These are phyloP conservation scores for Cnidoscolus chayamansa DNA, from an alignment of 441 rosid species.

Conservation along the genomic window DNA sequence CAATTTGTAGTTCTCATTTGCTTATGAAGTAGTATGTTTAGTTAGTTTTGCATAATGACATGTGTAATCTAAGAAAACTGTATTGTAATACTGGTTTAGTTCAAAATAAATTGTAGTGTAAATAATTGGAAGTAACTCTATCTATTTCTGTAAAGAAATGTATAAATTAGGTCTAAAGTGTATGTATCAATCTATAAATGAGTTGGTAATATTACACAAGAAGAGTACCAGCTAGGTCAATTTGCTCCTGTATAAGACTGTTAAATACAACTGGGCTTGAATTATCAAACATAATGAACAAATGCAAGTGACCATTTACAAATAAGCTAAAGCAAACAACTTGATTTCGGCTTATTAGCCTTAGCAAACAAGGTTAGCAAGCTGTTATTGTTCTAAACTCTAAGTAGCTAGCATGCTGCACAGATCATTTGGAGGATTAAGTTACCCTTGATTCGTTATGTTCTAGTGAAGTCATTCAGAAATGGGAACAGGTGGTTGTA, in stretches of 20 bases:
- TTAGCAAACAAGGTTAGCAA: background rate
- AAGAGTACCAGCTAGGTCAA: too few relatives aligned
- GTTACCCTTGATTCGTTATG: background rate
- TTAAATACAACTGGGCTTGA: too few relatives aligned
- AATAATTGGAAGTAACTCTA: too few relatives aligned
- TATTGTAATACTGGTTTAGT: background rate
- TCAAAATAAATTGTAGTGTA: too few relatives aligned
- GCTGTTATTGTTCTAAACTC: background rate
- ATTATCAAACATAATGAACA: too few relatives aligned
- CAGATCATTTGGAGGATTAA: background rate
- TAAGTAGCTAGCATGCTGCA: background rate
- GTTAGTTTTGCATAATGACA: background rate
- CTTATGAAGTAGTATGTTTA: too few relatives aligned
- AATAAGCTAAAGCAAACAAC: background rate
- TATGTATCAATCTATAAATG: too few relatives aligned
- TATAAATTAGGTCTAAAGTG: too few relatives aligned
- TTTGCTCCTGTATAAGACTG: too few relatives aligned
- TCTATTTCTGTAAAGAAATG: too few relatives aligned
- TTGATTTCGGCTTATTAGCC: background rate
- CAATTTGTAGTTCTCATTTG: background rate
- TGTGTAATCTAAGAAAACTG: background rate
- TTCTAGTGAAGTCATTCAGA: background rate
- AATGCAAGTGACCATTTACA: too few relatives aligned
- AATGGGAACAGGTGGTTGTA: background rate
- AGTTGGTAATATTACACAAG: too few relatives aligned